phyloP scores from a whole-genome alignment of 768 basidiomycete genomes.

The Pulveroboletus sp. region DNA sequence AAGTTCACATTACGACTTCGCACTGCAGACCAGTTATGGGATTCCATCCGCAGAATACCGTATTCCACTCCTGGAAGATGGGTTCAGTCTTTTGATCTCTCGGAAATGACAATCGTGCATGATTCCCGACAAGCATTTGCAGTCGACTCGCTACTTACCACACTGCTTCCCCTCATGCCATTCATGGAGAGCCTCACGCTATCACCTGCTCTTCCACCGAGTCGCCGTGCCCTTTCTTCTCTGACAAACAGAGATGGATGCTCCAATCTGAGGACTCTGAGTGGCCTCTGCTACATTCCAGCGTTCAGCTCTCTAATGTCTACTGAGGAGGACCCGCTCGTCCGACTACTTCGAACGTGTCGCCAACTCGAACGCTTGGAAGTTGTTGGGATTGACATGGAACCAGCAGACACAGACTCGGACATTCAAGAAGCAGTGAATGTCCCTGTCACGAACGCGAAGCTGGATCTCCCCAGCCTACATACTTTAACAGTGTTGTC shows the following conservation, averaged over 20 bases:
- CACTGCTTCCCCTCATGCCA: conserved; percentile 64
- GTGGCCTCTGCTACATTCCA: conserved; percentile 53
- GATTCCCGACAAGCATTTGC: conserved; percentile 45
- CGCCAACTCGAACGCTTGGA: conserved; percentile 61
- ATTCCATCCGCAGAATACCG: conserved; percentile 82
- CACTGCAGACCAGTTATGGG: conserved; percentile 76
- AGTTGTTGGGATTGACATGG: conserved; percentile 57
- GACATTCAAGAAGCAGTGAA: conserved; percentile 15
- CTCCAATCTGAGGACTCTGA: conserved; percentile 46
- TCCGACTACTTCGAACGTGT: conserved; percentile 54
- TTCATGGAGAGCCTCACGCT: conserved; percentile 55
- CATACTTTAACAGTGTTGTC: conserved; percentile 61
- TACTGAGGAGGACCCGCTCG: conserved; percentile 50
- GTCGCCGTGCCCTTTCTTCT: conserved; percentile 54
- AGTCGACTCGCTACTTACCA: conserved; percentile 62
- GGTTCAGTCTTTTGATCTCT: conserved; percentile 75
- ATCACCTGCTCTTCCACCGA: conserved; percentile 57
- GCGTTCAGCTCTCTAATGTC: conserved; percentile 26
- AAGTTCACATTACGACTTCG: conserved; percentile 58
- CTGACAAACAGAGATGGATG: conserved; percentile 52
- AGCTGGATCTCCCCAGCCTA: conserved; percentile 53
- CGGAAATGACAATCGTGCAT: conserved; percentile 43
- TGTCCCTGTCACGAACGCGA: conserved; percentile 31
- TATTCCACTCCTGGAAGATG: conserved; percentile 88
- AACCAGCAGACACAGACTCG: conserved; percentile 48